A percentile compares a stretch with the other conserved stretches of the same genome.
These are phyloP conservation scores for Tolypocladium ovalisporum DNA, from an alignment of 2,329 filamentous ascomycete genomes.

Conservation along the genomic window DNA sequence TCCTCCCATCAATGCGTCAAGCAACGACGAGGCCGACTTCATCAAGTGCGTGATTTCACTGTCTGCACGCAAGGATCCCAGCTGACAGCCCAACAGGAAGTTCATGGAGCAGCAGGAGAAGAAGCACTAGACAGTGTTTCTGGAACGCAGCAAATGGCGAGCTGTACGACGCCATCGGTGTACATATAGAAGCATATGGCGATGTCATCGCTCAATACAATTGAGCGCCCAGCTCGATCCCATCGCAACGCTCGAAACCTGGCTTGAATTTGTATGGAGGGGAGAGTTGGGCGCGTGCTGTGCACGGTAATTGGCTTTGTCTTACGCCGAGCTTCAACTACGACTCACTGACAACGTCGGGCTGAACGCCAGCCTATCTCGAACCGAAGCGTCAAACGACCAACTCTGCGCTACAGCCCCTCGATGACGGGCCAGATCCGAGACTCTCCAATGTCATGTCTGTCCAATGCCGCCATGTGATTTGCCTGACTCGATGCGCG, in stretches of 20 bases:
- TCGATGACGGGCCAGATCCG: too few species aligned
- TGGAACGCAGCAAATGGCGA: constrained; percentile 7
- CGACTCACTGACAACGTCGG: not conserved
- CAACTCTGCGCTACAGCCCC: too few species aligned
- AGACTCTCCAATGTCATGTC: too few species aligned
- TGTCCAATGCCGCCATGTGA: not conserved
- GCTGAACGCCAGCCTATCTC: too few species aligned
- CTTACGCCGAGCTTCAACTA: not conserved
- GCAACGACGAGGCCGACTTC: constrained; percentile 52
- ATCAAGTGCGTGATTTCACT: constrained; percentile 43
- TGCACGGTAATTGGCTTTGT: too few species aligned
- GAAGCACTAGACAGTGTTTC: constrained; percentile 22
- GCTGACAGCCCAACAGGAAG: constrained; percentile 22
- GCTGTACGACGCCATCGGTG: constrained; percentile 20
- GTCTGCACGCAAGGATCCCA: not conserved
- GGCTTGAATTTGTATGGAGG: too few species aligned
- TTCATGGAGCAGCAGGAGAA: constrained; percentile 30
- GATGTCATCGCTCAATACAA: not conserved
- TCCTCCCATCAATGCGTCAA: constrained; percentile 51
- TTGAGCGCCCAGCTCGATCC: not conserved
- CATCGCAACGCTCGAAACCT: too few species aligned
- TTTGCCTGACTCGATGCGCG: not conserved
- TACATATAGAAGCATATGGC: constrained; percentile 16
- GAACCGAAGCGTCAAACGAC: too few species aligned
- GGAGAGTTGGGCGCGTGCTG: not conserved